phyloP scores from a whole-genome alignment of 495 filamentous ascomycete species.

The Oidiodendron maius region DNA sequence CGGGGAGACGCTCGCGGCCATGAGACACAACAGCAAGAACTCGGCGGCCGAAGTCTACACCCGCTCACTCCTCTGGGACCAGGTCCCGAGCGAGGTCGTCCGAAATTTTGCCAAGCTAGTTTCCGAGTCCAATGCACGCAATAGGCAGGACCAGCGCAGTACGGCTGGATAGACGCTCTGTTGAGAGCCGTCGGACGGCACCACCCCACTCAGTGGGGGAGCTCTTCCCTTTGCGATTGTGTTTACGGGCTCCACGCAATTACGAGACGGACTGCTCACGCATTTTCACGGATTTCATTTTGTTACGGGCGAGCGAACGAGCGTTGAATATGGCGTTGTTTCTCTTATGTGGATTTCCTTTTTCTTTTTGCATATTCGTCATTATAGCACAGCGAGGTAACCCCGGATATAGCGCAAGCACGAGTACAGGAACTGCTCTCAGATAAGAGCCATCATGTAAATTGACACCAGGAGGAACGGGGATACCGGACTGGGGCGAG shows the following conservation, averaged over 20 bases:
- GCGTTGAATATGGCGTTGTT: conserved; percentile 19
- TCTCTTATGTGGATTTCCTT: conserved; percentile 4
- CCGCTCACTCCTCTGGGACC: conserved; percentile 88
- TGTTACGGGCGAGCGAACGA: conserved; percentile 36
- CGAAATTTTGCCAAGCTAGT: conserved; percentile 89
- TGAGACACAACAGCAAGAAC: conserved; percentile 62
- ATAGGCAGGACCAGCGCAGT: conserved; percentile 12
- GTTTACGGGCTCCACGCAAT: conserved; percentile 22
- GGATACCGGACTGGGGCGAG: background rate
- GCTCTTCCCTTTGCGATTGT: conserved; percentile 20
- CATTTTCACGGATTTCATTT: conserved; percentile 27
- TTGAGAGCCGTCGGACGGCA: conserved; percentile 3
- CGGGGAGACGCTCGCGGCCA: conserved; percentile 74
- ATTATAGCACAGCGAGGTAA: conserved; percentile 12
- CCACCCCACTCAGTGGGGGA: conserved; percentile 19
- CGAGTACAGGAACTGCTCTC: background rate
- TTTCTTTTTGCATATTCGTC: conserved; percentile 14
- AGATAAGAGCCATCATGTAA: background rate
- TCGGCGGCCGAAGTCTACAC: conserved; percentile 85
- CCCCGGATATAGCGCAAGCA: background rate
- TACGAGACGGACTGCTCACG: conserved; percentile 25
- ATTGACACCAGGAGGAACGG: background rate
- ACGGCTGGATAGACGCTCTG: conserved; percentile 12
- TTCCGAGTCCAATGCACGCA: conserved; percentile 39
- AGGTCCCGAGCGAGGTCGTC: conserved; percentile 86